Evolutionary conservation across 192 early-diverging fungal species (phyloP), one percentile per base, ranked within the genome.

Genomic region (Kickxella alabastrina): DNA sequence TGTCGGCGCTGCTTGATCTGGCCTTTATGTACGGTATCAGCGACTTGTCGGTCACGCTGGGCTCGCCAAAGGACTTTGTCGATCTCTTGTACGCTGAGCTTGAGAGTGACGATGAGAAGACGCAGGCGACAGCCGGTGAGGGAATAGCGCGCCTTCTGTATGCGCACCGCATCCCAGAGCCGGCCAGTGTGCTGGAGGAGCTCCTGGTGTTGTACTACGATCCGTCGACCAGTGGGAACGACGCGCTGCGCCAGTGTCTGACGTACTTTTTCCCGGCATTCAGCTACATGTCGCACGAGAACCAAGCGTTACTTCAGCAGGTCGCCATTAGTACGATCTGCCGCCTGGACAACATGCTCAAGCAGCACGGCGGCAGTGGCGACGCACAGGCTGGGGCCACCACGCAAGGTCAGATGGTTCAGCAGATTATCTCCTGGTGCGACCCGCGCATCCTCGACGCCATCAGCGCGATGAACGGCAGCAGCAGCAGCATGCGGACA

Each of bases 261-360:
- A 81, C 79, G 18, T 95, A 92, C 59, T 95, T 95, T 47, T 82
- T 95, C 47, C 91, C 88, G 7, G 87, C 86, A 10, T 92, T 80
- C 57, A 85, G 88, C 58, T 82, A 89, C 52, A 90, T 92, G 23
- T 78, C 83, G 6, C 53, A 74, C 35, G 82, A 84, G 0, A 88
- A 87, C 68, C 92, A 93, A 64, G 61, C 48, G 10, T 47, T 81
- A 35, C 57, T 95, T 54, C 75, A 75, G 50, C 54, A 80, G 52
- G 84, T 92, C 37, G 64, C 75, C 10, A 56, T 77, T 19, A 24
- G 43, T 21, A 29, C 65, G 9, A 53, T 77, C 17, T 59, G 63
- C 48, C 48, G 57, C 24, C 57, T 77, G 46, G 51, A 53, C 39
- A 44, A 47, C 36, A 55, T 71, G 29, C 59, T 77, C 7, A 68